phyloP scores from a whole-genome alignment of 176 grass and related monocot genomes.

The Otatea glauca region DNA sequence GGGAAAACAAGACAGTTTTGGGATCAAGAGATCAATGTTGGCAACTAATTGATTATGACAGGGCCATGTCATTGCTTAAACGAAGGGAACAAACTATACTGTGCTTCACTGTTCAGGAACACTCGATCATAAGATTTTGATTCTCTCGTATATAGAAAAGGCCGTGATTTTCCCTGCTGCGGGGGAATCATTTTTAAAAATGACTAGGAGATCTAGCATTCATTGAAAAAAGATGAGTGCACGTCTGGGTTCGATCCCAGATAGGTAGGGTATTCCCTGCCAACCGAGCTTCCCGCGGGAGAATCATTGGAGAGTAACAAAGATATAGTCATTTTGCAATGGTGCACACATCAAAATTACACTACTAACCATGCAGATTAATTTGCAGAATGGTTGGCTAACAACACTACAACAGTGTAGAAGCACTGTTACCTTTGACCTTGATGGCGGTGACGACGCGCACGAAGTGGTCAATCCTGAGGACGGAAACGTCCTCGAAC shows the following conservation, averaged over 20 bases:
- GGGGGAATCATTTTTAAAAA: too few relatives aligned
- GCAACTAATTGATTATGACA: neutral
- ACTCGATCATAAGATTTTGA: neutral
- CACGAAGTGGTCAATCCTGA: conserved; percentile 91
- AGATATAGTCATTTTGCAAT: neutral
- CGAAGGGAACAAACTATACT: neutral
- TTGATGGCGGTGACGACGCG: conserved; percentile 92
- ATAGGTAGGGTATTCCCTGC: too few relatives aligned
- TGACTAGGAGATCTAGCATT: too few relatives aligned
- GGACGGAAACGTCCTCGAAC: conserved; percentile 92
- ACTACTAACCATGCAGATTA: neutral
- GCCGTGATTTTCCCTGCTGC: neutral
- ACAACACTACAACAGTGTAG: neutral
- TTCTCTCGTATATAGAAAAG: neutral
- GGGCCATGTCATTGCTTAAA: conserved; percentile 6
- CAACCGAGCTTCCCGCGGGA: too few relatives aligned
- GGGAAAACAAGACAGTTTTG: neutral
- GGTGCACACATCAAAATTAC: neutral
- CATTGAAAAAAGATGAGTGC: too few relatives aligned
- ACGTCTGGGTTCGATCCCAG: too few relatives aligned
- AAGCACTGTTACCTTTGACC: conserved; percentile 68
- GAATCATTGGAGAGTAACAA: neutral
- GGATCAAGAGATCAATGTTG: neutral
- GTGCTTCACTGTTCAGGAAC: conserved; percentile 25
- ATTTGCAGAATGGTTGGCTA: neutral